Evolutionary conservation across 176 grass and related monocot genomes (phyloP).

Genomic region (Bothriochloa decipiens): DNA sequence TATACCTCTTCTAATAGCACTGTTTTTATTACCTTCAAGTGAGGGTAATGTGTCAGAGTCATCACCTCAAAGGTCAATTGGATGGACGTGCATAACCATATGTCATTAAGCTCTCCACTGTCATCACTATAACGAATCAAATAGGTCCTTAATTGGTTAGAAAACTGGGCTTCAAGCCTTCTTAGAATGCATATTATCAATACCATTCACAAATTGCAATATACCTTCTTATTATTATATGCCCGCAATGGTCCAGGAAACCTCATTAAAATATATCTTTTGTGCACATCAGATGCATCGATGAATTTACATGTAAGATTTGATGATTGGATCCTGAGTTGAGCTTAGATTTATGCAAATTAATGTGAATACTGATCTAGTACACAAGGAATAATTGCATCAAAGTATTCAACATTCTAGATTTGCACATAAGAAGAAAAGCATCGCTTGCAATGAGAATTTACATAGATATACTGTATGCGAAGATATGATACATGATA

Average conservation of each 20-base stretch:
- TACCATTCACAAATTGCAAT: neutral
- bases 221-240: neutral
- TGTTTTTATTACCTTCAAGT: too few relatives aligned
- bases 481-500: neutral
- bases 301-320: neutral
- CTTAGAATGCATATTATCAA: neutral
- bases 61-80: too few relatives aligned
- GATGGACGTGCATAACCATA: too few relatives aligned
- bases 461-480: neutral
- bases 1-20: too few relatives aligned
- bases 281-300: neutral
- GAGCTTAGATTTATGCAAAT: neutral
- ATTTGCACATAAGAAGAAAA: neutral
- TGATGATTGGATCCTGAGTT: neutral
- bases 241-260: neutral
- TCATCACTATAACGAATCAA: too few relatives aligned
- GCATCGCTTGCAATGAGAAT: neutral
- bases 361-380: neutral
- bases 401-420: neutral
- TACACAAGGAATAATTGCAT: neutral
- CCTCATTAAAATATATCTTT: neutral
- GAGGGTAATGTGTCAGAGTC: too few relatives aligned
- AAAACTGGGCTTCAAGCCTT: neutral
- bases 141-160: too few relatives aligned
- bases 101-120: too few relatives aligned